phyloP scores from a whole-genome alignment of 495 filamentous ascomycete species.

The Aspergillus bridgeri region DNA sequence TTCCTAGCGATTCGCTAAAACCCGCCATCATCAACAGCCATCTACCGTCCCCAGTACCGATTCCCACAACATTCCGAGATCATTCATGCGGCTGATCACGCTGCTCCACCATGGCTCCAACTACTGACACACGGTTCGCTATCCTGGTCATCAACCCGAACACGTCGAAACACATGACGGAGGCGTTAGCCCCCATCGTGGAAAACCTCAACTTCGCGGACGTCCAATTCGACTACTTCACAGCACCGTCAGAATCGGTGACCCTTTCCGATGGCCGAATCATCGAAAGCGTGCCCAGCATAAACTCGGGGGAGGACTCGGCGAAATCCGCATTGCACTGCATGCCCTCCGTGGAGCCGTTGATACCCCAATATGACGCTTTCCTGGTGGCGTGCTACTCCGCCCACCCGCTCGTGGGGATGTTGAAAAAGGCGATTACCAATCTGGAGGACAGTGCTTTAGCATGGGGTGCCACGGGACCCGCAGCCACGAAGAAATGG shows the following conservation, averaged over 20 bases:
- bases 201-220: constrained; percentile 44
- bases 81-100: background rate
- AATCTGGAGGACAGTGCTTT: constrained; percentile 20
- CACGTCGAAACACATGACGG: constrained; percentile 78
- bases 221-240: constrained; percentile 54
- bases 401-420: constrained; percentile 72
- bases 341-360: constrained; percentile 47
- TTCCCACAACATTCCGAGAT: background rate
- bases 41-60: background rate
- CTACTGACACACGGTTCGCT: constrained; percentile 19
- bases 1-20: background rate
- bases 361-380: constrained; percentile 60
- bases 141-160: constrained; percentile 93
- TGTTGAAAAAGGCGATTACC: constrained; percentile 45
- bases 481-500: constrained; percentile 37
- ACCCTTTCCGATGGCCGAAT: constrained; percentile 26
- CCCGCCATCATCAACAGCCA: background rate
- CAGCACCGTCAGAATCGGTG: constrained; percentile 40
- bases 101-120: constrained; percentile 18
- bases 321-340: constrained; percentile 56
- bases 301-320: constrained; percentile 48
- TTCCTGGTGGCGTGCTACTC: constrained; percentile 89
- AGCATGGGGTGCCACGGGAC: background rate
- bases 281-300: constrained; percentile 37
- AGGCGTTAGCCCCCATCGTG: constrained; percentile 63